These are phyloP conservation scores for Plantago major DNA, from an alignment of 257 asterid species.

Conservation along the genomic window DNA sequence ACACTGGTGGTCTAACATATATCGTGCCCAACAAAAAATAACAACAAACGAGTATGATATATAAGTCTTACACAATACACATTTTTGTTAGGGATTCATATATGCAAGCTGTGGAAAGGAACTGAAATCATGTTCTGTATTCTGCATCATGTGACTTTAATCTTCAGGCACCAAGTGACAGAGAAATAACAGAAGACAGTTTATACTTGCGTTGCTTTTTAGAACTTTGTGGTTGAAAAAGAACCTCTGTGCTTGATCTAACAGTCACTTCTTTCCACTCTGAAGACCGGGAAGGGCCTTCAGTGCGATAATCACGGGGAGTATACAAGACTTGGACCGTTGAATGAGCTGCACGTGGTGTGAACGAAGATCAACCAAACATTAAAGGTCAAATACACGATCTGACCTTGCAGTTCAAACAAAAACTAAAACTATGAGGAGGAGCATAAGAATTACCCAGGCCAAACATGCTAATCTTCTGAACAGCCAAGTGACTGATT, in stretches of 20 bases:
- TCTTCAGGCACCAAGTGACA: conserved; percentile 78
- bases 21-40: no score
- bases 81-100: neutral
- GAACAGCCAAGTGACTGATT: conserved; percentile 62
- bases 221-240: conserved; percentile 64
- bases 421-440: conserved; percentile 8
- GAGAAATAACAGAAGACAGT: conserved; percentile 65
- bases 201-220: conserved; percentile 61
- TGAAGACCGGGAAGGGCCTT: conserved; percentile 50
- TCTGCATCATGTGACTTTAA: conserved; percentile 10
- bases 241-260: conserved; percentile 67
- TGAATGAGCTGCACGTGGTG: conserved; percentile 51
- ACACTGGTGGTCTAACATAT: no score
- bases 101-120: neutral
- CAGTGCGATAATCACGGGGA: conserved; percentile 69
- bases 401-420: neutral
- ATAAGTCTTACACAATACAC: neutral
- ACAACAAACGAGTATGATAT: neutral
- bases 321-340: conserved; percentile 64
- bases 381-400: conserved; percentile 2
- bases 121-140: conserved; percentile 12
- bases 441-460: conserved; percentile 47
- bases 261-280: conserved; percentile 68
- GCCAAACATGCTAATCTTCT: conserved; percentile 95
- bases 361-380: conserved; percentile 16